Evolutionary conservation across 1,139 yeast genomes (phyloP).

Genomic region (Lodderomyces jiufengensis): DNA sequence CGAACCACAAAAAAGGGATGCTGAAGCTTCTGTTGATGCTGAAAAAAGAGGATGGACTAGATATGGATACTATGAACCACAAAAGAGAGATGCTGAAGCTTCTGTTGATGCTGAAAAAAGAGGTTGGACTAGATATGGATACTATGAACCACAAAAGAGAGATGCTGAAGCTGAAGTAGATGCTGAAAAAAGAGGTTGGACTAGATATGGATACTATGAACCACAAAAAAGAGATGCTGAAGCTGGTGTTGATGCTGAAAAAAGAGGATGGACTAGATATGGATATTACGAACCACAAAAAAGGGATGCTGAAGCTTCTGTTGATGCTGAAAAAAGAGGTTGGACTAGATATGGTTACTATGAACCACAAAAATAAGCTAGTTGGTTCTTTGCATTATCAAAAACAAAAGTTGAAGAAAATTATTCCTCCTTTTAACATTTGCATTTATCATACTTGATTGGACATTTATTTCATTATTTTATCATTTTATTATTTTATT

Average conservation of each 20-base stretch:
- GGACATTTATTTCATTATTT: too few relatives aligned
- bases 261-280: constrained; percentile 10
- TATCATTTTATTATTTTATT: too few relatives aligned
- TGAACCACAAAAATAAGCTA: constrained; percentile 8
- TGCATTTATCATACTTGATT: too few relatives aligned
- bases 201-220: constrained; percentile 6
- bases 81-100: constrained; percentile 9
- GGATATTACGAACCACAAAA: constrained; percentile 12
- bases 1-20: constrained; percentile 8
- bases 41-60: constrained; percentile 5
- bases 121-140: constrained; percentile 10
- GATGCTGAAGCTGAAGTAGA: constrained; percentile 8
- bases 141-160: constrained; percentile 9
- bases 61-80: constrained; percentile 7
- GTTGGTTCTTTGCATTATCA: too few relatives aligned
- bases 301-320: constrained; percentile 9
- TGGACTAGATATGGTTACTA: constrained; percentile 10
- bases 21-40: constrained; percentile 9
- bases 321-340: constrained; percentile 4
- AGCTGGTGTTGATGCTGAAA: constrained; percentile 8
- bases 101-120: constrained; percentile 11
- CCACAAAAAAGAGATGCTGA: constrained; percentile 12
- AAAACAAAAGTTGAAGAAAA: too few relatives aligned
- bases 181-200: too few relatives aligned
- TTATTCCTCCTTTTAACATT: too few relatives aligned